Evolutionary conservation across 2,329 filamentous ascomycete genomes (phyloP).

Genomic region (Verticillium klebahnii): DNA sequence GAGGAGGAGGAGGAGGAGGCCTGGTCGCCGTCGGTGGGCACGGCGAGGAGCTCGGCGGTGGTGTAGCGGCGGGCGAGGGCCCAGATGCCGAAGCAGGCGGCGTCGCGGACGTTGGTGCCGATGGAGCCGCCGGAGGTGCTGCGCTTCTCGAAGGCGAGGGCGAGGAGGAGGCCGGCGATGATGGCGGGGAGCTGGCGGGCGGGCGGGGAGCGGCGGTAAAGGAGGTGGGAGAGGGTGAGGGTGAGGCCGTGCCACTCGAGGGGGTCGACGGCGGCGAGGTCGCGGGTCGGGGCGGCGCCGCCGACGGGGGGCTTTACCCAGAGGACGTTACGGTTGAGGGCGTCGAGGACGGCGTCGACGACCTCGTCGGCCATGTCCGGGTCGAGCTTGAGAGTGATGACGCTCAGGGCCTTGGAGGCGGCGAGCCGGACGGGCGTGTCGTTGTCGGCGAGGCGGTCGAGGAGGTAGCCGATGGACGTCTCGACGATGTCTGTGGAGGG

Average conservation of each 20-base stretch:
- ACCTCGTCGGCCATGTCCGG: conserved; percentile 80
- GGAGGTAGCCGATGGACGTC: conserved; percentile 73
- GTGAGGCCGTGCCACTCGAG: conserved; percentile 91
- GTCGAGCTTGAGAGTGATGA: conserved; percentile 77
- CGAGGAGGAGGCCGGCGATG: conserved; percentile 70
- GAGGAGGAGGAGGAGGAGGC: conserved; percentile 32
- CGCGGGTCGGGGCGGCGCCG: conserved; percentile 35
- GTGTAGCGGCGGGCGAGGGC: conserved; percentile 82
- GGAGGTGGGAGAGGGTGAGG: conserved; percentile 77
- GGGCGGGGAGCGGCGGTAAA: conserved; percentile 81
- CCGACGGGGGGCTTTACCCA: conserved; percentile 36
- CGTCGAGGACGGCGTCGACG: conserved; percentile 79
- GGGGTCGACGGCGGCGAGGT: conserved; percentile 73
- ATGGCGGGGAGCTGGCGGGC: conserved; percentile 66
- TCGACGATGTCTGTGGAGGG: conserved; percentile 59
- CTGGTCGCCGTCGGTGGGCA: conserved; percentile 45
- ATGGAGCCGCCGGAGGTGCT: conserved; percentile 79
- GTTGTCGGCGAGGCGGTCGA: conserved; percentile 75
- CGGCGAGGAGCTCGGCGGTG: conserved; percentile 67
- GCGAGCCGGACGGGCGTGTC: conserved; percentile 89
- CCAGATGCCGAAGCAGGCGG: conserved; percentile 96
- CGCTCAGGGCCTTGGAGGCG: conserved; percentile 86
- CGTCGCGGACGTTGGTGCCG: conserved; percentile 88
- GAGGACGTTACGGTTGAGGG: conserved; percentile 54
- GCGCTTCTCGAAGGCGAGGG: conserved; percentile 83